Base-by-base conservation (phyloP, 2,329 filamentous ascomycete species). In the Sphaerulina musiva region DNA sequence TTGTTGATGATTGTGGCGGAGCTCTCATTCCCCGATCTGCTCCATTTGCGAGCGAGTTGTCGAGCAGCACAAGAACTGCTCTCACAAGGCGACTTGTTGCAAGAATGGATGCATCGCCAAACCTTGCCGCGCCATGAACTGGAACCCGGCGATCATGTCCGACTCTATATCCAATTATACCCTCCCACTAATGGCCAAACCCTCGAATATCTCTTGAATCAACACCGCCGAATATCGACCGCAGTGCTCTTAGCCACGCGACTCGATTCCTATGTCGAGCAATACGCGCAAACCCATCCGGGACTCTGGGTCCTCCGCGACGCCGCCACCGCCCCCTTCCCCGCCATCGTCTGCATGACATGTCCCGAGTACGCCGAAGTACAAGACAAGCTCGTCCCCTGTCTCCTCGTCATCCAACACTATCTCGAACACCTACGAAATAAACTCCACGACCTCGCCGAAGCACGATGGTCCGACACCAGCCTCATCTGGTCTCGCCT, bases 371-470 rank as follows among this genome's bases (percentile, higher is more conserved):
- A 40, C 39, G 48, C 38, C 23, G 41, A 46, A 20, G 26, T 54
- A 11, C 31, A 48, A 29, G 34, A 43, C 40, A 51, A 51, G 7
- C 40, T 42, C 10, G 44, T 55, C 4, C 42, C 42, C 1, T 26
- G 42, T 32, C 48, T 55, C 7, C 44, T 55, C 6, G 40, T 51
- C 26, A 31, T 55, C 6, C 53, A 55, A 31, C 53, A 51, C 42
- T 55, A 55, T 26, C 39, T 51, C 12, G 53, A 55, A 20, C n/a
- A 45, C 8, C 8, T 55, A 3, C 20, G 31, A 5, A 39, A 31
- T 23, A 42, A 42, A 12, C 10, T 49, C 20, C 11, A 32, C 17
- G 34, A 46, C 29, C 12, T 32, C 12, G 17, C 34, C 34, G n/a
- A 34, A 10, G 39, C 34, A 7, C 32, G 36, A 14, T 41, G 36